Percentiles rank a stretch among this genome's conserved stretches.
phyloP scores from a whole-genome alignment of 345 rosid genomes.

The Microthlaspi erraticum region DNA sequence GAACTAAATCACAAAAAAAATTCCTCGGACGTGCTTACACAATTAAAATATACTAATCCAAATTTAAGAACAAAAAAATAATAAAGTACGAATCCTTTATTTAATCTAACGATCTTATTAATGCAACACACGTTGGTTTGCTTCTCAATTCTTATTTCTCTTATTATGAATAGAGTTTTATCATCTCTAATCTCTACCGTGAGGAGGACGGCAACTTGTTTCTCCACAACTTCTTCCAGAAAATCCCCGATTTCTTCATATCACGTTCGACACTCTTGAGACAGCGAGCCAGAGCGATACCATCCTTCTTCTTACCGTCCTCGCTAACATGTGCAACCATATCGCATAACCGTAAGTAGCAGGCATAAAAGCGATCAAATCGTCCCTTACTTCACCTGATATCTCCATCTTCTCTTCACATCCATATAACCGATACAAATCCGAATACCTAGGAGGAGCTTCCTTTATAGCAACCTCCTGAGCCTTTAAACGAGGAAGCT shows the following conservation, averaged over 20 bases:
- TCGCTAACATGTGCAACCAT: conserved; percentile 25
- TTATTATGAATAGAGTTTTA: neutral
- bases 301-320: conserved; percentile 19
- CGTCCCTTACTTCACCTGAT: neutral
- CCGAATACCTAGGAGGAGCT: conserved; percentile 13
- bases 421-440: neutral
- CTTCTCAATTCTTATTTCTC: neutral
- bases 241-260: neutral
- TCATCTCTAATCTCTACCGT: neutral
- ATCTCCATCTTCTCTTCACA: conserved; percentile 15
- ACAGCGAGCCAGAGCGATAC: conserved; percentile 25
- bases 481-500: conserved; percentile 14
- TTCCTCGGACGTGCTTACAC: conserved; percentile 41
- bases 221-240: conserved; percentile 25
- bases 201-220: conserved; percentile 3
- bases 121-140: conserved; percentile 29
- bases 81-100: conserved; percentile 18
- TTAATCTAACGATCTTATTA: conserved; percentile 11
- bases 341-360: conserved; percentile 25
- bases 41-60: conserved; percentile 14
- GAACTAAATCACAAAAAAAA: neutral
- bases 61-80: neutral
- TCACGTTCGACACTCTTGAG: conserved; percentile 18
- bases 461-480: conserved; percentile 16
- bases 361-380: conserved; percentile 1